phyloP scores from a whole-genome alignment of 2,329 filamentous ascomycete species.

The Podosphaera fusca region DNA sequence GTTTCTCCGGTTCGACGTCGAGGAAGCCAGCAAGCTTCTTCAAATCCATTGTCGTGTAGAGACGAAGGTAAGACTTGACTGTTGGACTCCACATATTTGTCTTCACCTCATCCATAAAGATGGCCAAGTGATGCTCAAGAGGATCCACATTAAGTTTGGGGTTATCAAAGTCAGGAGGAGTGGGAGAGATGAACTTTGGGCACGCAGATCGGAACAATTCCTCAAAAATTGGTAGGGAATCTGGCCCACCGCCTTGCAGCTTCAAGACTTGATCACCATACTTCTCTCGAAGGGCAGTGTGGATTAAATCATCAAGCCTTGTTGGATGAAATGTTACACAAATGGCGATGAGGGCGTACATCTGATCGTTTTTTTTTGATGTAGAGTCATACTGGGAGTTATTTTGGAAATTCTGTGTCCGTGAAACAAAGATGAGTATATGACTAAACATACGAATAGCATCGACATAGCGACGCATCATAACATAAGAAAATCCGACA shows the following conservation, averaged over 20 bases:
- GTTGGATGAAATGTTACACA: conserved; percentile 97
- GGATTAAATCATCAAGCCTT: conserved; percentile 93
- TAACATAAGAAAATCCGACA: conserved; percentile 99
- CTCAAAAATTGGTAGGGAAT: conserved; percentile 89
- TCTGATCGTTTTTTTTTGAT: conserved; percentile 99
- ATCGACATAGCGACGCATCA: conserved; percentile 98
- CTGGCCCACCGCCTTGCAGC: conserved; percentile 86
- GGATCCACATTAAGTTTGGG: conserved; percentile 90
- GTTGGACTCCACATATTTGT: conserved; percentile 97
- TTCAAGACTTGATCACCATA: conserved; percentile 95
- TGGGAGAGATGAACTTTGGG: conserved; percentile 98
- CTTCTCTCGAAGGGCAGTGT: conserved; percentile 94
- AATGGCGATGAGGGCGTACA: conserved; percentile 97
- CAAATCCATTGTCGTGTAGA: conserved; percentile 98
- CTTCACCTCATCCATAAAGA: conserved; percentile 99
- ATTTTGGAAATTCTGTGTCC: conserved; percentile 99
- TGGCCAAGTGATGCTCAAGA: conserved; percentile 82
- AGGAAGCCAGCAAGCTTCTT: conserved; percentile 96
- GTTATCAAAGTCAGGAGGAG: conserved; percentile 93
- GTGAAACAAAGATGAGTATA: conserved; percentile 94
- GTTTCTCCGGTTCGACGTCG: conserved; percentile 86
- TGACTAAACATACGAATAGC: conserved; percentile 99
- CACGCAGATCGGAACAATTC: conserved; percentile 95
- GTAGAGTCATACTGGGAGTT: conserved; percentile 95
- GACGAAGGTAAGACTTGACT: conserved; percentile 92